phyloP scores from a whole-genome alignment of 129 eudicot genomes.

The Flaveria linearis region DNA sequence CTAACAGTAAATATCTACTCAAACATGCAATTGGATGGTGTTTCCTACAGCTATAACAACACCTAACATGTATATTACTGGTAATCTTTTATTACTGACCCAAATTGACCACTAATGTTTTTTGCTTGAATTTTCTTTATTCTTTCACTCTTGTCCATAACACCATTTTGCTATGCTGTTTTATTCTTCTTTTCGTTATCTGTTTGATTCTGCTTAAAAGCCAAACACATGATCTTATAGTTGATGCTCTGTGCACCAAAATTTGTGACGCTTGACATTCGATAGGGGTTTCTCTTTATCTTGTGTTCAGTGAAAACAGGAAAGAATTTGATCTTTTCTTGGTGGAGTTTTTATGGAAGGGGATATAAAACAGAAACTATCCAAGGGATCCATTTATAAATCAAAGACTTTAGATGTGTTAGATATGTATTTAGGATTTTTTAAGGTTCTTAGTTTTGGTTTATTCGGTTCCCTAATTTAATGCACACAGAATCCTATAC shows the following conservation, averaged over 20 bases:
- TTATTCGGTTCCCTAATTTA: constrained; percentile 10
- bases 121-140: constrained; percentile 2
- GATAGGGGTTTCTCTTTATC: constrained; percentile 16
- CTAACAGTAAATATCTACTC: constrained; percentile 40
- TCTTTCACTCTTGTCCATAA: constrained; percentile 22
- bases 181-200: neutral
- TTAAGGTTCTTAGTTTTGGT: constrained; percentile 3
- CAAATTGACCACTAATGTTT: constrained; percentile 22
- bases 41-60: constrained; percentile 27
- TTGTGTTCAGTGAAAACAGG: constrained; percentile 10
- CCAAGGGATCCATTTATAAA: constrained; percentile 2
- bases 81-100: constrained; percentile 18
- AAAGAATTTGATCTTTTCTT: neutral
- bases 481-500: neutral
- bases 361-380: constrained; percentile 15
- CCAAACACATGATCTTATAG: constrained; percentile 17
- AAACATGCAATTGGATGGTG: constrained; percentile 29
- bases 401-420: neutral
- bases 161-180: constrained; percentile 19
- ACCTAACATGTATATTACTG: constrained; percentile 33
- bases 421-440: constrained; percentile 1
- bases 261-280: constrained; percentile 16
- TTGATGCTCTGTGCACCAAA: constrained; percentile 28
- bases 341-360: neutral
- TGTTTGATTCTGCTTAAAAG: constrained; percentile 15